phyloP scores from a whole-genome alignment of 352 stramenopile genomes.

The Plasmopara muralis region DNA sequence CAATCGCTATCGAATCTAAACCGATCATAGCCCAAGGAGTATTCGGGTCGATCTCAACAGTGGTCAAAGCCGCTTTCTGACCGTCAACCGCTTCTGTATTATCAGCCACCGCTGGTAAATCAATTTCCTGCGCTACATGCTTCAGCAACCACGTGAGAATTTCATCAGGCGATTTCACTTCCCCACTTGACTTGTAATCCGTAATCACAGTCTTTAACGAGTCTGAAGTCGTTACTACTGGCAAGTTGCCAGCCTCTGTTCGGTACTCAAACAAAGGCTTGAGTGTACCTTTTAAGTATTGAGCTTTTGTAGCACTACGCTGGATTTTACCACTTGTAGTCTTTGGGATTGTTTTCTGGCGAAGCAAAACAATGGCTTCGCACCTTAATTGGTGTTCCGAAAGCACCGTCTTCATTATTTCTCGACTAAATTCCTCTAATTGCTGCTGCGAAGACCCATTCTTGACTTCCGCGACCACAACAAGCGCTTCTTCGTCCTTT shows the following conservation, averaged over 20 bases:
- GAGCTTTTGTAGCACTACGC: conserved; percentile 53
- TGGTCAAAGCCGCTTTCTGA: conserved; percentile 10
- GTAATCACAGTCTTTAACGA: conserved; percentile 10
- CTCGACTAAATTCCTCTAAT: conserved; percentile 44
- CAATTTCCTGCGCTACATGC: conserved; percentile 50
- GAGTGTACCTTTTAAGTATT: conserved; percentile 42
- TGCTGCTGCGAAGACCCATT: conserved; percentile 48
- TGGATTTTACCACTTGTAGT: conserved; percentile 85
- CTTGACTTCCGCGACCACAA: conserved; percentile 74
- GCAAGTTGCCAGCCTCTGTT: conserved; percentile 26
- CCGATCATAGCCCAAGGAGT: conserved; percentile 59
- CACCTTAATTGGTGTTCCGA: conserved; percentile 68
- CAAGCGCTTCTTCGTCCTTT: conserved; percentile 62
- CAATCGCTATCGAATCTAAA: conserved; percentile 62
- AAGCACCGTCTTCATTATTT: conserved; percentile 61
- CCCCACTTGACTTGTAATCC: conserved; percentile 15
- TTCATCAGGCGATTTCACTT: conserved; percentile 55
- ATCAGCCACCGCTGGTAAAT: conserved; percentile 6
- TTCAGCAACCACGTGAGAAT: conserved; percentile 70
- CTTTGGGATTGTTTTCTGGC: conserved; percentile 68
- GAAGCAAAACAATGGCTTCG: conserved; percentile 65
- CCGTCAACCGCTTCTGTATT: conserved; percentile 8
- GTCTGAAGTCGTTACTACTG: conserved; percentile 3
- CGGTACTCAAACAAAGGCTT: conserved; percentile 53
- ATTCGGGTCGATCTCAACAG: conserved; percentile 38